Percentiles rank a stretch among this genome's conserved stretches.
These are phyloP conservation scores for Boletellus ananas DNA, from an alignment of 768 basidiomycete species.

Conservation along the genomic window DNA sequence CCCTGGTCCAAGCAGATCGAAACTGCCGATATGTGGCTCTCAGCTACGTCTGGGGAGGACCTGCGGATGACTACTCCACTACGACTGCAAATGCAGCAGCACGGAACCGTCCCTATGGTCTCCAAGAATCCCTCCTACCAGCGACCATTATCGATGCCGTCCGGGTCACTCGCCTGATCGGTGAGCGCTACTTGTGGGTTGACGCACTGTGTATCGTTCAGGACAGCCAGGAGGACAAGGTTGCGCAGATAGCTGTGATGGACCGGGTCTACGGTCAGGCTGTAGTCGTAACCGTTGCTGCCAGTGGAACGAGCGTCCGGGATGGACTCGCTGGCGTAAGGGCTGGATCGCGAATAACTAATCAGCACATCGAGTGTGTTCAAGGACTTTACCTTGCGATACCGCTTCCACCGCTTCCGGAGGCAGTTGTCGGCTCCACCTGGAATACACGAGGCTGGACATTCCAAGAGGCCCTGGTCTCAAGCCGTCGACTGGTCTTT, in stretches of 20 bases:
- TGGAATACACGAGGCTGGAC: slow-evolving; percentile 27
- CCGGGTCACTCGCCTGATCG: slow-evolving; percentile 10
- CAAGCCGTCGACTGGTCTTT: slow-evolving; percentile 21
- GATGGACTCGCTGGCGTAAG: slow-evolving; percentile 11
- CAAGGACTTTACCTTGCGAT: slow-evolving; percentile 21
- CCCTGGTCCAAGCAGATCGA: slow-evolving; percentile 3
- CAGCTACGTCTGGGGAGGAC: slow-evolving; percentile 18
- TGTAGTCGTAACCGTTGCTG: slow-evolving; percentile 18
- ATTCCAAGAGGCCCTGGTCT: slow-evolving; percentile 19
- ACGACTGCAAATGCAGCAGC: not conserved
- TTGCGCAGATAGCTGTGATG: slow-evolving; percentile 16
- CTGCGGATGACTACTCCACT: slow-evolving; percentile 8
- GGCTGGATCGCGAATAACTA: slow-evolving; percentile 4
- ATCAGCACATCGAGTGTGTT: slow-evolving; percentile 16
- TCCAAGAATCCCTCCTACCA: slow-evolving; percentile 7
- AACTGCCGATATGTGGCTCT: slow-evolving; percentile 15
- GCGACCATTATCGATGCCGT: slow-evolving; percentile 22
- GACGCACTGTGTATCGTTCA: slow-evolving; percentile 25
- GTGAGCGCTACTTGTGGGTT: slow-evolving; percentile 25
- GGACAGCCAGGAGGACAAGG: slow-evolving; percentile 19
- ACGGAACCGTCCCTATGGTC: slow-evolving; percentile 2
- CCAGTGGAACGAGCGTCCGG: slow-evolving; percentile 10
- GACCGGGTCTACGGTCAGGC: slow-evolving; percentile 17
- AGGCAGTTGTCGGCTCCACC: slow-evolving; percentile 1
- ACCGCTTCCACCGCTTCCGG: slow-evolving; percentile 13